phyloP scores from a whole-genome alignment of 768 basidiomycete genomes.

The Punctularia strigosozonata region DNA sequence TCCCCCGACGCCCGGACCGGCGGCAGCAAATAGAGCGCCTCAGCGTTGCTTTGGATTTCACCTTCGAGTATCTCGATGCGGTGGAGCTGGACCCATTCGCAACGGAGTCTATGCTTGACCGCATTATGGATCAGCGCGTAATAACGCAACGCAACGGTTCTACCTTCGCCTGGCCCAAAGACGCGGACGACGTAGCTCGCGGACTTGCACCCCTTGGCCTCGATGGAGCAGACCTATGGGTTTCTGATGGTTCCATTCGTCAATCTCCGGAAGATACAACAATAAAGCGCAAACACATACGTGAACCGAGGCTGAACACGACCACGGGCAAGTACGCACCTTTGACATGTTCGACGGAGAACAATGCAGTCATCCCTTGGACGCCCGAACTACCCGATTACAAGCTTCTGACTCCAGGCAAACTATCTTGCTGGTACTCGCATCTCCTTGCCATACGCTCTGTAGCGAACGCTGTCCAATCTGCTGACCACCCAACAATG shows the following conservation, averaged over 20 bases:
- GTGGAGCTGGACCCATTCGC: no score
- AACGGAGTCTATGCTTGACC: slow-evolving; percentile 23
- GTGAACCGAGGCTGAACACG: neutral
- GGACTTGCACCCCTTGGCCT: slow-evolving; percentile 5
- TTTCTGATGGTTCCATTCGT: neutral
- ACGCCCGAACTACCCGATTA: slow-evolving; percentile 27
- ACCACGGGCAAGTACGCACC: slow-evolving; percentile 8
- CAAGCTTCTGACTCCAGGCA: slow-evolving; percentile 41
- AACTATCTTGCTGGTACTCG: slow-evolving; percentile 65
- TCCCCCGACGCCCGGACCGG: slow-evolving; percentile 43
- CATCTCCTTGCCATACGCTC: slow-evolving; percentile 41
- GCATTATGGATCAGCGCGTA: slow-evolving; percentile 20
- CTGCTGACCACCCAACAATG: no score
- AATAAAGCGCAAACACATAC: neutral
- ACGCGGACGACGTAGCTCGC: slow-evolving; percentile 4
- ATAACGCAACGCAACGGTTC: neutral
- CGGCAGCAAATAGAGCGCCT: slow-evolving; percentile 46
- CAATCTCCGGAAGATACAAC: neutral
- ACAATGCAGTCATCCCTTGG: slow-evolving; percentile 26
- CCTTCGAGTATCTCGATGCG: slow-evolving; percentile 47
- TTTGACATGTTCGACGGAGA: slow-evolving; percentile 31
- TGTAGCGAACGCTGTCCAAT: slow-evolving; percentile 24
- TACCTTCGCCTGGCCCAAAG: slow-evolving; percentile 14
- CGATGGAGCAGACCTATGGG: slow-evolving; percentile 13
- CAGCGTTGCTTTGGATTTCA: slow-evolving; percentile 29